A percentile compares a stretch with the other conserved stretches of the same genome.
Evolutionary conservation across 1,284 basidiomycete species (phyloP).

Genomic region (Kwoniella shivajii): DNA sequence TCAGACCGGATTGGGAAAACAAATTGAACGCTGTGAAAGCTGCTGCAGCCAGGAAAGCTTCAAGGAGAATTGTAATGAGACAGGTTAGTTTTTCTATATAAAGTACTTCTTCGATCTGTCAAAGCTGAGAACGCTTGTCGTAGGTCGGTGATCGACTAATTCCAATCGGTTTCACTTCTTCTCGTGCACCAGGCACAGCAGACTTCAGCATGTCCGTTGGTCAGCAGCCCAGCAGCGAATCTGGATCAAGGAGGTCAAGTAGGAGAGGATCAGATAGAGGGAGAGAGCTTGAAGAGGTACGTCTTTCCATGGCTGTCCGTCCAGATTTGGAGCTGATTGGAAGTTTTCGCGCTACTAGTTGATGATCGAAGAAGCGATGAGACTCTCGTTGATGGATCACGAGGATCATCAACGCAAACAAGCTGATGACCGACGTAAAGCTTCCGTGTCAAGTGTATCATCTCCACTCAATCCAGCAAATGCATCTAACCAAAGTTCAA

Average conservation of each 20-base stretch:
- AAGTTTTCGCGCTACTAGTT: constrained; percentile 59
- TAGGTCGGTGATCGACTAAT: constrained; percentile 90
- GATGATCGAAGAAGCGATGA: constrained; percentile 99
- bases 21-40: constrained; percentile 87
- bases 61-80: constrained; percentile 95
- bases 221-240: constrained; percentile 16
- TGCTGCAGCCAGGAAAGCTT: constrained; percentile 83
- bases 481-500: background rate
- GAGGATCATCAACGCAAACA: constrained; percentile 57
- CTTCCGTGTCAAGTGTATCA: constrained; percentile 8
- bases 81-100: constrained; percentile 57
- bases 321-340: background rate
- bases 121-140: background rate
- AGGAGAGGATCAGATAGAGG: constrained; percentile 61
- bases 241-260: constrained; percentile 27
- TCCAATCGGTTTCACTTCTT: constrained; percentile 84
- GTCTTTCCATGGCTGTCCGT: constrained; percentile 29
- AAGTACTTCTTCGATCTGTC: background rate
- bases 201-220: constrained; percentile 49
- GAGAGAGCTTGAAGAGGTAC: constrained; percentile 83
- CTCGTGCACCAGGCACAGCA: constrained; percentile 49
- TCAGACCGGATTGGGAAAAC: constrained; percentile 91
- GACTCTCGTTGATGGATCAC: constrained; percentile 88
- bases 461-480: constrained; percentile 13
- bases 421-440: constrained; percentile 26